Base-by-base conservation (phyloP, 2,329 filamentous ascomycete species). In the Aspergillus alliaceus region DNA sequence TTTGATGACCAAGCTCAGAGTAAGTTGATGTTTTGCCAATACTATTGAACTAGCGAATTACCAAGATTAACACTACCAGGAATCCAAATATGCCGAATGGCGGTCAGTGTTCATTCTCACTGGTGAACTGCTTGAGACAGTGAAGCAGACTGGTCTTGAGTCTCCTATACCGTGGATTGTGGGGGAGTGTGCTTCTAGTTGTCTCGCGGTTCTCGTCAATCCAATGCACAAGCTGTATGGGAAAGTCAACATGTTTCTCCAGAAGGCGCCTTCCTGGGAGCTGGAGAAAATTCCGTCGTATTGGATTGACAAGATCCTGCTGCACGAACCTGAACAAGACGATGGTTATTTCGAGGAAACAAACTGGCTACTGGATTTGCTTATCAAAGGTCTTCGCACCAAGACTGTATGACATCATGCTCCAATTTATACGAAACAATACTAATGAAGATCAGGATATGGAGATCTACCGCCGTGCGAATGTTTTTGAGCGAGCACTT, bases 191-290 rank as follows among this genome's bases (percentile, higher is more conserved):
- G 88, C 91, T 7, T 82, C 84, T 47, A 85, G 86, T 62, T 86
- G 87, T 1, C 80, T 96, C 7, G 77, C 83, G 1, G 85, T 96
- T 15, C 77, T 96, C 46, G 83, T 82, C 22, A 87, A 91, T 59
- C 93, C 93, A 0, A 81, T 91, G 15, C 91, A 96, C 69, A 85
- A 85, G 59, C 83, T 97, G 35, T 98, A 96, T 71, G 85, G 86
- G 57, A 96, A 96, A 71, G 79, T 95, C 74, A 96, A 96, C 77
- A 80, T 82, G 6, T 97, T 93, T 72, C 83, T 98, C 34, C 90
- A 90, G 22, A 86, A 86, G 51, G 84, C 86, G 0, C 93, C 93
- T 0, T 74, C 81, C 24, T 98, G 93, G 93, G 82, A 87, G 12
- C 69, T 81, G 11, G 73, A 73, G 27, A 82, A 82, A 46, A 71